Evolutionary conservation across 2,329 filamentous ascomycete genomes (phyloP).

Genomic region (Neonectria ditissima): DNA sequence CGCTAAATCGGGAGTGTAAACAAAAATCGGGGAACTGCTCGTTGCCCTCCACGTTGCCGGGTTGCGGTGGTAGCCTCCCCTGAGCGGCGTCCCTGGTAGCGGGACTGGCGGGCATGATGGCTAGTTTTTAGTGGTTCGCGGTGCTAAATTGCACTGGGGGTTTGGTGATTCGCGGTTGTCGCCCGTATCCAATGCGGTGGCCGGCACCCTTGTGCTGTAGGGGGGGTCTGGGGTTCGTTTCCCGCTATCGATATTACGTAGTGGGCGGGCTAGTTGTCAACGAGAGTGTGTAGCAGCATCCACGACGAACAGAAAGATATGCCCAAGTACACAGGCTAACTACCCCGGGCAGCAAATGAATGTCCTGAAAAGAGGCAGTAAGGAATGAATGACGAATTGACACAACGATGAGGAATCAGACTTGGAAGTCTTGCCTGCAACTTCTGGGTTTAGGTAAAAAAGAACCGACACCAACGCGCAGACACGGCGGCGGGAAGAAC

Average conservation of each 20-base stretch:
- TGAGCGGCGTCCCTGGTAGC: slow-evolving; percentile 36
- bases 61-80: slow-evolving; percentile 47
- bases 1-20: slow-evolving; percentile 51
- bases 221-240: slow-evolving; percentile 14
- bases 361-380: background rate
- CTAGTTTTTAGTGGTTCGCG: slow-evolving; percentile 28
- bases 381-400: background rate
- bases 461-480: background rate
- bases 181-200: slow-evolving; percentile 13
- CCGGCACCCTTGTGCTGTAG: slow-evolving; percentile 12
- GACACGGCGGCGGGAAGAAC: background rate
- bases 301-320: background rate
- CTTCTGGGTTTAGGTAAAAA: background rate
- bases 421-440: background rate
- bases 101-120: slow-evolving; percentile 35
- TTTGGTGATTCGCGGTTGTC: slow-evolving; percentile 6
- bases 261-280: background rate
- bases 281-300: background rate
- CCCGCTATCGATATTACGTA: slow-evolving; percentile 22
- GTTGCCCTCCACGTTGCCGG: slow-evolving; percentile 52
- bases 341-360: background rate
- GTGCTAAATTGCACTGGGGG: slow-evolving; percentile 1
- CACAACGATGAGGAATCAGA: background rate
- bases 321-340: no score
- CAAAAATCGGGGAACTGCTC: slow-evolving; percentile 57